Conservation (phyloP, 78 protist species). For the Cavenderia fasciculata region DNA sequence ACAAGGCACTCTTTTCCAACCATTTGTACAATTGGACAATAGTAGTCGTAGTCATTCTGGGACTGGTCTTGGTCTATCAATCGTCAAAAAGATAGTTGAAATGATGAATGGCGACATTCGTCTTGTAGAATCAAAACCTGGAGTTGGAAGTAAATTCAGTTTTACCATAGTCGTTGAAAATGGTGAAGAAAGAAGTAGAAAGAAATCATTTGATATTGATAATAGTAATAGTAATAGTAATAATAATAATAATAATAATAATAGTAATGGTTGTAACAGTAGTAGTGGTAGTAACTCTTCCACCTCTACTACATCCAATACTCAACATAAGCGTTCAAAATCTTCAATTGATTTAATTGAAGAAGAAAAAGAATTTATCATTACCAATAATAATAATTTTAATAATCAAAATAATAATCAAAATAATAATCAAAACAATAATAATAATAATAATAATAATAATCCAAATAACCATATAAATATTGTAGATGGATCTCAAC, state of each 20-base stretch:
- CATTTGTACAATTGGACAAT: conserved; percentile 31
- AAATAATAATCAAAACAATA: no score
- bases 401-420: no score
- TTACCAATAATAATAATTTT: no score
- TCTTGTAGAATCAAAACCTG: neutral
- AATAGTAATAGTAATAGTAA: neutral
- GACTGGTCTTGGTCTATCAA: conserved; percentile 60
- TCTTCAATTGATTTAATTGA: no score
- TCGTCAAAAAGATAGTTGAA: conserved; percentile 39
- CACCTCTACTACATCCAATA: no score
- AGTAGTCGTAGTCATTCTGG: conserved; percentile 36
- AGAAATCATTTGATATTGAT: no score
- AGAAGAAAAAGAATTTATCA: no score
- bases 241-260: neutral
- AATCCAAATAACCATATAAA: no score
- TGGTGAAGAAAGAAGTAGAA: no score
- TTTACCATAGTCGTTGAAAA: conserved; percentile 14
- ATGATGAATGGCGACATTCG: conserved; percentile 39
- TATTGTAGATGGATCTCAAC: no score
- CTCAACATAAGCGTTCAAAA: no score
- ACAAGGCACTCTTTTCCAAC: conserved; percentile 23
- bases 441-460: no score
- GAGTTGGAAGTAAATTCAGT: neutral
- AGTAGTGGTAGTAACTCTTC: neutral
- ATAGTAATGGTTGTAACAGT: neutral